Conservation (phyloP, 352 stramenopile genomes). For the Pythium sp. region DNA sequence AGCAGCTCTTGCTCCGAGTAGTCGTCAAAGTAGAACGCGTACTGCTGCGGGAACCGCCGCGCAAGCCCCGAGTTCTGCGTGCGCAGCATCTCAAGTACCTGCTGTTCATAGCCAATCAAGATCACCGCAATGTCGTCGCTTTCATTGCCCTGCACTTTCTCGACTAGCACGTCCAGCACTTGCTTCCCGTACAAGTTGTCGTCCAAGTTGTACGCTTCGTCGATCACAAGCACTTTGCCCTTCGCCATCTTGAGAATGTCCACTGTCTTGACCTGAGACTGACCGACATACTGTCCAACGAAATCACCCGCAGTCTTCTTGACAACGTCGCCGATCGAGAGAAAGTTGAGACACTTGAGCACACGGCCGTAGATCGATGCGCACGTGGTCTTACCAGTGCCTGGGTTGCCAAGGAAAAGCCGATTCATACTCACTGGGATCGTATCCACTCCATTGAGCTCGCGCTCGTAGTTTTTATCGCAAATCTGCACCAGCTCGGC, state of each 20-base stretch:
- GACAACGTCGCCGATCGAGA: constrained; percentile 88
- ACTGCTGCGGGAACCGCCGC: constrained; percentile 83
- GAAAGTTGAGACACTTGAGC: constrained; percentile 86
- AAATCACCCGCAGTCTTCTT: constrained; percentile 89
- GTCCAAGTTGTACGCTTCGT: constrained; percentile 92
- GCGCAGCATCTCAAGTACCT: constrained; percentile 91
- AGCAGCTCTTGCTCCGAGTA: constrained; percentile 85
- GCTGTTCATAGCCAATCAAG: constrained; percentile 85
- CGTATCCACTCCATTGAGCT: constrained; percentile 63
- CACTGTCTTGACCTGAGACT: constrained; percentile 87
- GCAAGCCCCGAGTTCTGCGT: constrained; percentile 86
- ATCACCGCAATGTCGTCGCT: constrained; percentile 92
- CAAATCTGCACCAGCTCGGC: constrained; percentile 72
- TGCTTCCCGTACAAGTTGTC: constrained; percentile 64
- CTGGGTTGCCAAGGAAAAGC: constrained; percentile 90
- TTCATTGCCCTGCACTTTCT: constrained; percentile 88
- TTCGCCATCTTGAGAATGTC: constrained; percentile 77
- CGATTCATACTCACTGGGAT: constrained; percentile 79
- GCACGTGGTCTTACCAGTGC: constrained; percentile 92
- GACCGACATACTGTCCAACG: constrained; percentile 70
- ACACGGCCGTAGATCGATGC: constrained; percentile 84
- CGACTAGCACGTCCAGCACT: constrained; percentile 87
- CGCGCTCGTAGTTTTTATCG: constrained; percentile 79
- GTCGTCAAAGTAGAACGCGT: constrained; percentile 92
- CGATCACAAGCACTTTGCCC: constrained; percentile 92